Evolutionary conservation across 768 basidiomycete genomes (phyloP).

Genomic region (Leucocoprinus birnbaumii): DNA sequence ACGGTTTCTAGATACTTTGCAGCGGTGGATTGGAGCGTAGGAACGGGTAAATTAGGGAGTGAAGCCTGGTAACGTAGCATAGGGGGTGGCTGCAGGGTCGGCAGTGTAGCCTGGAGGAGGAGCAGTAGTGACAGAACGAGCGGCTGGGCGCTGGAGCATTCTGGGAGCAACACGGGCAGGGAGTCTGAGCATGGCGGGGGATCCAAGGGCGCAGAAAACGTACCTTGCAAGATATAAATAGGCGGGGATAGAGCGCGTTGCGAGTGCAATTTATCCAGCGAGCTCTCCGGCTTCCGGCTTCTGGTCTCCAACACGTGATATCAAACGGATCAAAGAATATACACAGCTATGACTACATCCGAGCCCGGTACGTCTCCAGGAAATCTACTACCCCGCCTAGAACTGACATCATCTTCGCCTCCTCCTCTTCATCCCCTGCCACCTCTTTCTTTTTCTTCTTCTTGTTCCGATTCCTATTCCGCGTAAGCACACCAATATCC

Average conservation of each 20-base stretch:
- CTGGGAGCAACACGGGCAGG: neutral
- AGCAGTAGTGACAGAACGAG: constrained; percentile 17
- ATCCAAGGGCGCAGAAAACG: neutral
- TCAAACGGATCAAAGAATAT: neutral
- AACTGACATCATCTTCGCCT: constrained; percentile 7
- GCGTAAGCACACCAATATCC: constrained; percentile 4
- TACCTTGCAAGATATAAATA: constrained; percentile 7
- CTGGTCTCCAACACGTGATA: constrained; percentile 5
- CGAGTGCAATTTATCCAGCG: neutral
- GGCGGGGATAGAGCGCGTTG: constrained; percentile 8
- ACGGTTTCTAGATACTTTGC: constrained; percentile 88
- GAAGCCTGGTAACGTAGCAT: constrained; percentile 77
- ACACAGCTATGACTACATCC: neutral
- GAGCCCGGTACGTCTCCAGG: constrained; percentile 11
- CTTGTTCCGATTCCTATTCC: constrained; percentile 7
- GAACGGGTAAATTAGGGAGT: constrained; percentile 79
- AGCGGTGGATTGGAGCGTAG: constrained; percentile 77
- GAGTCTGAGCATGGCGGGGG: neutral
- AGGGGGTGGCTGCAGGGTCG: constrained; percentile 54
- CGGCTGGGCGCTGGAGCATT: neutral
- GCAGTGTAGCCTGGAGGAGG: constrained; percentile 31
- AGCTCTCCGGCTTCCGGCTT: neutral
- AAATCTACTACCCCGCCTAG: constrained; percentile 10
- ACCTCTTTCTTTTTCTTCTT: constrained; percentile 10
- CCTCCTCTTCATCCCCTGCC: constrained; percentile 2